phyloP scores from a whole-genome alignment of 2,329 filamentous ascomycete genomes.

The Hymenoscyphus occultus region DNA sequence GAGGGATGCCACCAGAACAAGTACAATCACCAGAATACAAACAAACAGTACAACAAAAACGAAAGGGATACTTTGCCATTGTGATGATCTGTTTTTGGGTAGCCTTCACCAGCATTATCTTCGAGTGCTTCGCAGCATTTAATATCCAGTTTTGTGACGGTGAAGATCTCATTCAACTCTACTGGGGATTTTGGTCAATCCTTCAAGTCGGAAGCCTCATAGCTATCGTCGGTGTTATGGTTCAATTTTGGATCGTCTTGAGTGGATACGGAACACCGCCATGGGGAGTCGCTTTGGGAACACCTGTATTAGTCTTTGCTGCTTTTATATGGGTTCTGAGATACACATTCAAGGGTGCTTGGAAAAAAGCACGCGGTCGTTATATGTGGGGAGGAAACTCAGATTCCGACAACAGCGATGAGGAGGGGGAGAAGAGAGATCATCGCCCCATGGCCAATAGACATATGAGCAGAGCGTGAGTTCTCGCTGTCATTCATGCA shows the following conservation, averaged over 20 bases:
- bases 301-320: slow-evolving; percentile 56
- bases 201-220: slow-evolving; percentile 57
- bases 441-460: slow-evolving; percentile 1
- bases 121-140: slow-evolving; percentile 49
- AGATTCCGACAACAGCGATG: slow-evolving; percentile 5
- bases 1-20: slow-evolving; percentile 10
- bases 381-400: slow-evolving; percentile 3
- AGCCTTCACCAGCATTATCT: slow-evolving; percentile 46
- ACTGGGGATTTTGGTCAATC: slow-evolving; percentile 62
- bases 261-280: slow-evolving; percentile 52
- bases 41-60: slow-evolving; percentile 25
- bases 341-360: slow-evolving; percentile 20
- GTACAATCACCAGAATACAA: slow-evolving; percentile 31
- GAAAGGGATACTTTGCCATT: slow-evolving; percentile 40
- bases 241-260: slow-evolving; percentile 51
- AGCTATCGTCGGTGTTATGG: slow-evolving; percentile 55
- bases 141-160: slow-evolving; percentile 53
- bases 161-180: slow-evolving; percentile 56
- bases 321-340: slow-evolving; percentile 45
- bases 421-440: slow-evolving; percentile 3
- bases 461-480: slow-evolving; percentile 20
- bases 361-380: slow-evolving; percentile 3
- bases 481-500: not conserved
- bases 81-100: slow-evolving; percentile 45
- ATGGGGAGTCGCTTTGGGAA: slow-evolving; percentile 59